phyloP scores from a whole-genome alignment of 257 asterid genomes.

The Mitragyna speciosa region DNA sequence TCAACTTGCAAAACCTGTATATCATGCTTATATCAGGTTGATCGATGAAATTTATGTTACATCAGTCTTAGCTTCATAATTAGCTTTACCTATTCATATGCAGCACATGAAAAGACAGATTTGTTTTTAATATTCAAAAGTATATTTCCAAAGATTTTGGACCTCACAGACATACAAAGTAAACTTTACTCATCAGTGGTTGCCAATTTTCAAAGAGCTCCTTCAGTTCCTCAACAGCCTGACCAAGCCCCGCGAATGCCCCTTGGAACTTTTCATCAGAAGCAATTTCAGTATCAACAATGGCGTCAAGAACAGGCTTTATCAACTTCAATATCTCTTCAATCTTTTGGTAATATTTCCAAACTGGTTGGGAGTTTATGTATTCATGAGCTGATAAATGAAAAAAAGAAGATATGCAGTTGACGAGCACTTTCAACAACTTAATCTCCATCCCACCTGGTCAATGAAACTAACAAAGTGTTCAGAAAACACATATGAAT shows the following conservation, averaged over 20 bases:
- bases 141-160: neutral
- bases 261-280: constrained; percentile 33
- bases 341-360: constrained; percentile 26
- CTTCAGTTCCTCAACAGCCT: constrained; percentile 32
- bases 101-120: neutral
- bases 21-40: constrained; percentile 32
- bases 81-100: neutral
- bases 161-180: constrained; percentile 31
- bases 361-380: constrained; percentile 21
- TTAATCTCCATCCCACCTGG: constrained; percentile 38
- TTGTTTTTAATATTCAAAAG: neutral
- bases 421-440: constrained; percentile 26
- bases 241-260: constrained; percentile 22
- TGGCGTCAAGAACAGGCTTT: constrained; percentile 31
- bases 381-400: constrained; percentile 28
- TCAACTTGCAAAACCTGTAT: constrained; percentile 73
- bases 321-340: constrained; percentile 36
- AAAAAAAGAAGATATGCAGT: constrained; percentile 29
- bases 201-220: constrained; percentile 35
- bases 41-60: neutral
- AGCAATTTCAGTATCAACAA: constrained; percentile 29
- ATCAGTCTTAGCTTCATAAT: neutral
- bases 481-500: neutral
- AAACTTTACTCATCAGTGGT: constrained; percentile 30
- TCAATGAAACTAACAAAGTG: constrained; percentile 6